phyloP scores from a whole-genome alignment of 768 basidiomycete species.

The Boletellus sp. region DNA sequence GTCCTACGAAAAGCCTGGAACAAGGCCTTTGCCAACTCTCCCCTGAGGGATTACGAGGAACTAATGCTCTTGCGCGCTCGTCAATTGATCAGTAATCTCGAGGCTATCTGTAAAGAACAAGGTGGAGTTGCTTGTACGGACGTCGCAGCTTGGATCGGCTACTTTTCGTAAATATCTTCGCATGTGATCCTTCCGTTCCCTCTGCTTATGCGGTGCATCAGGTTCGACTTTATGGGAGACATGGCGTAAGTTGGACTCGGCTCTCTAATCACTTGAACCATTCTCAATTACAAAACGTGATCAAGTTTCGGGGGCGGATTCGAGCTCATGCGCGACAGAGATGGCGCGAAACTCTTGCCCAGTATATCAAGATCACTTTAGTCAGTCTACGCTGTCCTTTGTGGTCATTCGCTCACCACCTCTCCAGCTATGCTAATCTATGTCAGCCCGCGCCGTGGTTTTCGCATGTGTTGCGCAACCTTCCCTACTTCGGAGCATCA shows the following conservation, averaged over 20 bases:
- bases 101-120: conserved; percentile 11
- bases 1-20: conserved; percentile 30
- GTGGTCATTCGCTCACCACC: conserved; percentile 3
- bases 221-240: conserved; percentile 28
- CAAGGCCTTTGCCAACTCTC: conserved; percentile 27
- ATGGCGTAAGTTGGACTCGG: conserved; percentile 23
- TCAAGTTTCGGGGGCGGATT: conserved; percentile 38
- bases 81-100: conserved; percentile 16
- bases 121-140: conserved; percentile 8
- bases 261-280: background rate
- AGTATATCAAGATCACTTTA: conserved; percentile 28
- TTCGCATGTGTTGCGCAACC: conserved; percentile 18
- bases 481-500: conserved; percentile 32
- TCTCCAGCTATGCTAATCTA: conserved; percentile 10
- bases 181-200: background rate
- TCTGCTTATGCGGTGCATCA: conserved; percentile 2
- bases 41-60: conserved; percentile 28
- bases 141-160: conserved; percentile 19
- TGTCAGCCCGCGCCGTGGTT: conserved; percentile 25
- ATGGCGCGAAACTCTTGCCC: conserved; percentile 29
- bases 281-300: background rate
- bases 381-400: conserved; percentile 14
- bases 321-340: conserved; percentile 36
- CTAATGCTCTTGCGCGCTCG: conserved; percentile 20
- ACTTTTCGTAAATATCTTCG: conserved; percentile 19